phyloP scores from a whole-genome alignment of 495 filamentous ascomycete genomes.

The Xylaria sp. region DNA sequence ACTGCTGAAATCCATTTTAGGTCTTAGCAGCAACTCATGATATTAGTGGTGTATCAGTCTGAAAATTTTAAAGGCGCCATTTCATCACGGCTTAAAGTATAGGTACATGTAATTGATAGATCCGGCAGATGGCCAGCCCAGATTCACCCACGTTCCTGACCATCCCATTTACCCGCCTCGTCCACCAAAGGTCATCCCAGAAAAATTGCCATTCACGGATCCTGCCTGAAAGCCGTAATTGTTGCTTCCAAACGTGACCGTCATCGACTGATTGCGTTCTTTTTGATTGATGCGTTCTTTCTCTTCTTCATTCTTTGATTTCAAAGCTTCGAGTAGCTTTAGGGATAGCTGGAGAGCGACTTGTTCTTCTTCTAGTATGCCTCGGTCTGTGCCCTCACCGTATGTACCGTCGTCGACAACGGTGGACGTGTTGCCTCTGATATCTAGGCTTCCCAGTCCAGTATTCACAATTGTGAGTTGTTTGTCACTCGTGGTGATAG shows the following conservation, averaged over 20 bases:
- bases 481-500: background rate
- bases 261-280: background rate
- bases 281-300: background rate
- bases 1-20: too few species aligned
- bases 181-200: background rate
- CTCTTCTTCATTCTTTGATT: conserved; percentile 12
- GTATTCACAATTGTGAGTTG: background rate
- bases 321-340: background rate
- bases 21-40: too few species aligned
- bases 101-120: too few species aligned
- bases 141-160: too few species aligned
- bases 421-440: background rate
- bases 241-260: conserved; percentile 1
- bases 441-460: background rate
- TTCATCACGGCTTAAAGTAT: too few species aligned
- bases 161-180: background rate
- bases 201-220: background rate
- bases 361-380: background rate
- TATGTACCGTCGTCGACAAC: background rate
- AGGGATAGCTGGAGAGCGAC: background rate
- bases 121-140: too few species aligned
- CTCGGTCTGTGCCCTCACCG: background rate
- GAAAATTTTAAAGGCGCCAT: too few species aligned
- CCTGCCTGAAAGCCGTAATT: conserved; percentile 10
- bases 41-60: too few species aligned